Base-by-base conservation (phyloP, 805 yeast genomes). In the Kazachstania africana region DNA sequence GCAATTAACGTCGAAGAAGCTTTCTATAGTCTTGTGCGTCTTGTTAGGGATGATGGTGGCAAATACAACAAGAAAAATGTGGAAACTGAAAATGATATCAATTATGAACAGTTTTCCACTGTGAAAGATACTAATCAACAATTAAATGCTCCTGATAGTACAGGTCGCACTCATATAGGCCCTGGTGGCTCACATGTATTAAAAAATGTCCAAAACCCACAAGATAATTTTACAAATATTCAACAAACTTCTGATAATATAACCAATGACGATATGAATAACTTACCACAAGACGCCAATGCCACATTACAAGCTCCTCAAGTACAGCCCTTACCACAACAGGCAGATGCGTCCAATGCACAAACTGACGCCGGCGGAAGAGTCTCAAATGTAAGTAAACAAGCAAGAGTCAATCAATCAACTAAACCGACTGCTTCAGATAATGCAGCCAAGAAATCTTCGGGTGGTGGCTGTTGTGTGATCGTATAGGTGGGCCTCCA, bases 1-100 rank as follows among this genome's bases (percentile, higher is more conserved):
- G 75, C 91, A 38, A 68, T 78, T 44, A 85, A 87, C 46, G 95
- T 88, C 30, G 88, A 81, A 50, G 82, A 77, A 47, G 78, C 85
- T 3, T 81, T 81, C 55, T 74, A 66, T 48, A 75, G 72, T 23
- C 53, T 78, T 41, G 80, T 76, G 15, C 68, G 82, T 43, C 62
- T 63, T 22, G 68, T 75, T 34, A 66, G 55, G 33, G 56, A 48
- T 34, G 43, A 43, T 22, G 57, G 61, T 20, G 57, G 55, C 9
- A 23, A 29, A 3, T 54, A 37, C 32, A 55, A 55, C 28, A n/a
- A n/a, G n/a, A 43, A 45, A 24, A 40, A 39, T 24, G 31, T 35
- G 8, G 34, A 36, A 25, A 22, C 13, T 8, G 31, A 28, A 9
- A 14, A 31, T 8, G n/a, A 26, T 18, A 27, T 14, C 12, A 19